Percentiles rank a stretch among this genome's conserved stretches.
phyloP scores from a whole-genome alignment of 2,329 filamentous ascomycete genomes.

The Capronia americana region DNA sequence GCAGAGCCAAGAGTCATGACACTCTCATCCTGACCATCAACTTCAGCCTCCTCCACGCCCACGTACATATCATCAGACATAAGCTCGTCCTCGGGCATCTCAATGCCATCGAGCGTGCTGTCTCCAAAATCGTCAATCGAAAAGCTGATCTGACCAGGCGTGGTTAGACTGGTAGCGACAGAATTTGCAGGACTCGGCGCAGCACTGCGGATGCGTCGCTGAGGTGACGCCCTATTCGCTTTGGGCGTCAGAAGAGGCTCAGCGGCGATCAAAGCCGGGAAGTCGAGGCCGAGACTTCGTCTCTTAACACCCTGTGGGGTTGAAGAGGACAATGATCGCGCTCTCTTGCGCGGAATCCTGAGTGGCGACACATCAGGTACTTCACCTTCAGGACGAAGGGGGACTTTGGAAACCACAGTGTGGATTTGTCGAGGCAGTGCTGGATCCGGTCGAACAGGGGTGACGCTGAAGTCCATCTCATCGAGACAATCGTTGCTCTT shows the following conservation, averaged over 20 bases:
- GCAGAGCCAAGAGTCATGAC: conserved; percentile 32
- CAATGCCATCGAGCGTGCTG: conserved; percentile 37
- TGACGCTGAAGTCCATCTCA: conserved; percentile 45
- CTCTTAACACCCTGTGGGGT: conserved; percentile 42
- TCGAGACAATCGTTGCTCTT: neutral
- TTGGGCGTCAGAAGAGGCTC: conserved; percentile 20
- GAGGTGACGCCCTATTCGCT: conserved; percentile 25
- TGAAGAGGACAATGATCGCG: conserved; percentile 59
- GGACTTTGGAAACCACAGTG: conserved; percentile 75
- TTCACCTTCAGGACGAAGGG: conserved; percentile 69
- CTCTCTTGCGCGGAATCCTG: conserved; percentile 54
- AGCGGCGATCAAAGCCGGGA: neutral
- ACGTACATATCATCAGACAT: conserved; percentile 29
- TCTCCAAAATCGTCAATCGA: conserved; percentile 37
- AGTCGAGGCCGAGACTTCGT: conserved; percentile 25
- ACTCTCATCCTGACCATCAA: conserved; percentile 24
- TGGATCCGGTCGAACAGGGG: conserved; percentile 59
- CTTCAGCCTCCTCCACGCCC: conserved; percentile 4
- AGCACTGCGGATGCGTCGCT: conserved; percentile 34
- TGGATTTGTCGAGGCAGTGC: conserved; percentile 65
- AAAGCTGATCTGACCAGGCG: conserved; percentile 37
- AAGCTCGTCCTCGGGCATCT: conserved; percentile 35
- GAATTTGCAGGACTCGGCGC: conserved; percentile 36
- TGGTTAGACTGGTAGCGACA: conserved; percentile 27
- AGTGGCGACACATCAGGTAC: conserved; percentile 49